phyloP scores from a whole-genome alignment of 305 asterid species.

The Fraxinus platypoda region DNA sequence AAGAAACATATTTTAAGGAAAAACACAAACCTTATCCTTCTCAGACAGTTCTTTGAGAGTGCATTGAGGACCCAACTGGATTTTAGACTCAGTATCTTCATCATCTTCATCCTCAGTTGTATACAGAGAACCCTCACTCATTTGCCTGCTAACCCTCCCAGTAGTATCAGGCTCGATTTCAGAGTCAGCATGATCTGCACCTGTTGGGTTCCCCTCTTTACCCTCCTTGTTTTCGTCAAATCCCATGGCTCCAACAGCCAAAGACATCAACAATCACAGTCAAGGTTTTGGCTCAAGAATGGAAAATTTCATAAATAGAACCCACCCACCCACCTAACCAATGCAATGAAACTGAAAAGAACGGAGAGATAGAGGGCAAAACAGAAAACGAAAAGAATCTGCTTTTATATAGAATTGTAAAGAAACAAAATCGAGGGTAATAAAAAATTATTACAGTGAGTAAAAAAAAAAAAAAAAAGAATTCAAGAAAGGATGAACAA shows the following conservation, averaged over 20 bases:
- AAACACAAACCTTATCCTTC: conserved; percentile 74
- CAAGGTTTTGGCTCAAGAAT: conserved; percentile 7
- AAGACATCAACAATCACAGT: conserved; percentile 50
- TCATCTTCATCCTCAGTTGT: conserved; percentile 94
- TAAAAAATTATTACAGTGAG: background rate
- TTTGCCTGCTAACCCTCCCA: conserved; percentile 49
- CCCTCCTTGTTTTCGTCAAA: conserved; percentile 56
- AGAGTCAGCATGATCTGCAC: conserved; percentile 38
- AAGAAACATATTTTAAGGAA: background rate
- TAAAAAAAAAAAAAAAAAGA: conserved; percentile 12
- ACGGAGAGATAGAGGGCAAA: conserved; percentile 6
- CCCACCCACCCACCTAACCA: conserved; percentile 7
- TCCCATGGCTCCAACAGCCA: conserved; percentile 83
- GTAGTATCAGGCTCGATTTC: conserved; percentile 45
- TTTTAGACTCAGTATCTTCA: conserved; percentile 61
- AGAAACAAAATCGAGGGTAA: background rate
- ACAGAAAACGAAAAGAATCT: conserved; percentile 20
- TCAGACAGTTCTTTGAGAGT: conserved; percentile 90
- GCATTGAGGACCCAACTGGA: conserved; percentile 87
- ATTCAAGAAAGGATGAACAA: conserved; percentile 47
- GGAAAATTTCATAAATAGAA: conserved; percentile 11
- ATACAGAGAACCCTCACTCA: conserved; percentile 68
- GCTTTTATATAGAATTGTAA: conserved; percentile 12
- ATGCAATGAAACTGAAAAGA: conserved; percentile 24
- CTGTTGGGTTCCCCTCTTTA: conserved; percentile 27